A percentile compares a stretch with the other conserved stretches of the same genome.
Conservation (phyloP, 2,329 filamentous ascomycete genomes). For the Alternaria sp. region DNA sequence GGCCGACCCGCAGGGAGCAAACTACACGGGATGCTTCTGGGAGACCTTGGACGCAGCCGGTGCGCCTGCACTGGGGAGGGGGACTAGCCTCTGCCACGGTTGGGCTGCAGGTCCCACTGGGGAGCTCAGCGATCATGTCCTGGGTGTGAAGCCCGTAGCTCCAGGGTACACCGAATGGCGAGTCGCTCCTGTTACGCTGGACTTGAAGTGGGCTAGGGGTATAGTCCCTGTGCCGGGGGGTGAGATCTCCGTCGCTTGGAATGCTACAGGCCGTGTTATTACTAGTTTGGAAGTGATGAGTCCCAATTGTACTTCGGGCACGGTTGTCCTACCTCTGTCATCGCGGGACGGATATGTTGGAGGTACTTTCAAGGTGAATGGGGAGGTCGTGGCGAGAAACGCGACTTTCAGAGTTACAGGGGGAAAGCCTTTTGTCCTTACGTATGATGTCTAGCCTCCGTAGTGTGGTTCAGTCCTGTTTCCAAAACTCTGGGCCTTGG, state of each 20-base stretch:
- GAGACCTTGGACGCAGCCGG: background rate
- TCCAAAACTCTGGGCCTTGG: fast-evolving
- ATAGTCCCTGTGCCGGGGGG: background rate
- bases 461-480: background rate
- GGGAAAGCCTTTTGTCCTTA: background rate
- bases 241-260: background rate
- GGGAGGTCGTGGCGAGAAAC: background rate
- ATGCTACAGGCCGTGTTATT: background rate
- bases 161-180: background rate
- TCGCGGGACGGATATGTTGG: background rate
- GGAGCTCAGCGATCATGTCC: background rate
- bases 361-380: background rate
- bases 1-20: background rate
- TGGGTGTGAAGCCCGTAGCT: background rate
- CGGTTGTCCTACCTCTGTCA: background rate
- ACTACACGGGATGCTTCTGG: background rate
- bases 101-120: background rate
- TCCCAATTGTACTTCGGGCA: background rate
- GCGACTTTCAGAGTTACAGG: background rate
- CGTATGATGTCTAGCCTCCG: background rate
- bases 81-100: background rate
- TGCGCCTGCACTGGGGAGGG: background rate
- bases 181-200: background rate
- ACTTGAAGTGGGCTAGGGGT: background rate
- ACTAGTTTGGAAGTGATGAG: background rate